Conservation (phyloP, 2,329 filamentous ascomycete genomes). For the Cercospora beticola region DNA sequence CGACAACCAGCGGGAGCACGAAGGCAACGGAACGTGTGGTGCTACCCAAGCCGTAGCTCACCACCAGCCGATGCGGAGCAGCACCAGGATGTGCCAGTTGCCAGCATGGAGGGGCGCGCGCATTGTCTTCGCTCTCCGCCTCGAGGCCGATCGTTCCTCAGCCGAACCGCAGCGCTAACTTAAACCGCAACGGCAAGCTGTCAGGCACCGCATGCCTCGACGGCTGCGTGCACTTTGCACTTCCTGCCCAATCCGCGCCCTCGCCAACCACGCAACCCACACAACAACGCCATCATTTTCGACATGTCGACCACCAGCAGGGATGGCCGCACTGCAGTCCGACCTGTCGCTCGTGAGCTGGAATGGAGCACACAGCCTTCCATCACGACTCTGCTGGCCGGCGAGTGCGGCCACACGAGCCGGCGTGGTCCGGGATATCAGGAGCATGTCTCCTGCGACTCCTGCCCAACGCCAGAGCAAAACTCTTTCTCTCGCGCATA, state of each 20-base stretch:
- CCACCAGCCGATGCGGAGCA: neutral
- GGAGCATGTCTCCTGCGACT: neutral
- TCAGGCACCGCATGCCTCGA: neutral
- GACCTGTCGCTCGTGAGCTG: neutral
- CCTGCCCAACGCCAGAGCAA: neutral
- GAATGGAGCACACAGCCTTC: neutral
- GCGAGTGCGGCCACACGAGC: neutral
- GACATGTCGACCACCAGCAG: neutral
- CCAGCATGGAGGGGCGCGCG: neutral
- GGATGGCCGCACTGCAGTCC: neutral
- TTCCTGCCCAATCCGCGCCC: slow-evolving; percentile 11
- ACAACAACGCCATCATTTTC: neutral
- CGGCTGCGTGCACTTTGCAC: neutral
- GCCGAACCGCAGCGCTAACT: neutral
- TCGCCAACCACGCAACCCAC: neutral
- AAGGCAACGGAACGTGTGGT: neutral
- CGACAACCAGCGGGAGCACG: neutral
- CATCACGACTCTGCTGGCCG: neutral
- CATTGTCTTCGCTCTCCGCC: neutral
- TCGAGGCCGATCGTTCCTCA: neutral
- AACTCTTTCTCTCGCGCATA: neutral
- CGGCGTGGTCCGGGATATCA: neutral
- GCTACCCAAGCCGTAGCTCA: neutral
- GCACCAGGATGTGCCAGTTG: neutral
- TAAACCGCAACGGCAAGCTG: neutral